Evolutionary conservation across 176 grass and related monocot species (phyloP), one percentile per base, ranked within the genome.

Genomic region (Zoysia japonica): DNA sequence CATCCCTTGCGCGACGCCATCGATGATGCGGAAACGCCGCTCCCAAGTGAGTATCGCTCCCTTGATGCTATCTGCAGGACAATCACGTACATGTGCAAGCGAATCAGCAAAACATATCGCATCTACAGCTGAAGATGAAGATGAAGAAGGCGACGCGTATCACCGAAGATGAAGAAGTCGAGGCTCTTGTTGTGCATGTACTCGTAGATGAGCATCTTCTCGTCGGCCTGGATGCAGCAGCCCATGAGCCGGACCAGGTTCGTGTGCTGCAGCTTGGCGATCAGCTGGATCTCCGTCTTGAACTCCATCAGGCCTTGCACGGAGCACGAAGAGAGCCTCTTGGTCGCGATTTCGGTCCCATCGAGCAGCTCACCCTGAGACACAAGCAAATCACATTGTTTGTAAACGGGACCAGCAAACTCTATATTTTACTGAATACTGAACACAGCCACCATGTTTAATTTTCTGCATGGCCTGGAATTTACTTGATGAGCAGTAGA

Each of bases 131-230:
- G 28, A 28, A 28, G 28, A 28, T 28, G 28, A 28, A 28, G 28
- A 28, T 28, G 28, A 28, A 28, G 28, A 9, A 10, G 9, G 3
- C 59, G 28, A 61, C 59, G 6, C 44, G 44, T 45, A 45, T 17
- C 62, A 93, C 91, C 92, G 9, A 91, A 94, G 75, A 94, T 79
- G 84, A 94, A 81, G 68, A 35, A 86, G 15, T 94, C 88, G 6
- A 94, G 66, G 69, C 92, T 94, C 64, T 74, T 84, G 68, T 94
- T 94, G 78, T 79, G 88, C 80, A 94, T 85, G 62, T 88, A 94
- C 82, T 94, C 92, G 63, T 94, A 94, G 51, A 90, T 63, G 15
- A 93, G 85, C 91, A 93, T 71, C 85, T 93, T 93, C 91, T 93
- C 89, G 1, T 87, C 81, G 0, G 43, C 87, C 74, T 90, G 78